phyloP scores from a whole-genome alignment of 257 asterid species.

The Lithospermum erythrorhizon region DNA sequence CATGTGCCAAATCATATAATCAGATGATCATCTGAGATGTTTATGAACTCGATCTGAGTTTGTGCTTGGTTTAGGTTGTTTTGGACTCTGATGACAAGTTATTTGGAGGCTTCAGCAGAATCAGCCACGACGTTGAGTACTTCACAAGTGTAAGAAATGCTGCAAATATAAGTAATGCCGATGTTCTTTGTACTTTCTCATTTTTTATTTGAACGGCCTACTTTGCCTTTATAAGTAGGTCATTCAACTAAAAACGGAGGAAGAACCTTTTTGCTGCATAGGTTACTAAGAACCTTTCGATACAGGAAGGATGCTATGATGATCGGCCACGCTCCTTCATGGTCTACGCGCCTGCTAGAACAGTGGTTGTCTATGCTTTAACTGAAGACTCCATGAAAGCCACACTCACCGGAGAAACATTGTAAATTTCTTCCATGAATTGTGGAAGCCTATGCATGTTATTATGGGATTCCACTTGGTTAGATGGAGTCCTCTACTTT shows the following conservation, averaged over 20 bases:
- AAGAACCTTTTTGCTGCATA: background rate
- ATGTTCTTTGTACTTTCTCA: background rate
- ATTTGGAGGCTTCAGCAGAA: slow-evolving; percentile 81
- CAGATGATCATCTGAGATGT: background rate
- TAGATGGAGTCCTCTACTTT: too few relatives aligned
- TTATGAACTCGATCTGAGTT: too few relatives aligned
- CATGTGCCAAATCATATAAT: background rate
- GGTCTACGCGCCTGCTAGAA: slow-evolving; percentile 79
- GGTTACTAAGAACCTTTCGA: background rate
- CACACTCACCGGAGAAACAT: slow-evolving; percentile 14
- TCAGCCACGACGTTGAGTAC: slow-evolving; percentile 55
- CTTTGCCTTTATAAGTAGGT: too few relatives aligned
- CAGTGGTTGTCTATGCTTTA: slow-evolving; percentile 76
- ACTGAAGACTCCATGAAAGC: slow-evolving; percentile 21
- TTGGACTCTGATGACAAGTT: slow-evolving; percentile 64
- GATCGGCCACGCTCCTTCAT: slow-evolving; percentile 67
- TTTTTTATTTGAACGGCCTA: background rate
- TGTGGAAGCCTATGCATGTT: too few relatives aligned
- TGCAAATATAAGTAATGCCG: background rate
- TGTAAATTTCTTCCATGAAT: background rate
- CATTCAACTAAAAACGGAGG: too few relatives aligned
- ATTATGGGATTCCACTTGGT: background rate
- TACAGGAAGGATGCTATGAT: slow-evolving; percentile 59
- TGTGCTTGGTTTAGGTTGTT: slow-evolving; percentile 39
- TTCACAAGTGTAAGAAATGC: slow-evolving; percentile 63